Conservation (phyloP, 768 basidiomycete species). For the Stropharia rugosoannulata region DNA sequence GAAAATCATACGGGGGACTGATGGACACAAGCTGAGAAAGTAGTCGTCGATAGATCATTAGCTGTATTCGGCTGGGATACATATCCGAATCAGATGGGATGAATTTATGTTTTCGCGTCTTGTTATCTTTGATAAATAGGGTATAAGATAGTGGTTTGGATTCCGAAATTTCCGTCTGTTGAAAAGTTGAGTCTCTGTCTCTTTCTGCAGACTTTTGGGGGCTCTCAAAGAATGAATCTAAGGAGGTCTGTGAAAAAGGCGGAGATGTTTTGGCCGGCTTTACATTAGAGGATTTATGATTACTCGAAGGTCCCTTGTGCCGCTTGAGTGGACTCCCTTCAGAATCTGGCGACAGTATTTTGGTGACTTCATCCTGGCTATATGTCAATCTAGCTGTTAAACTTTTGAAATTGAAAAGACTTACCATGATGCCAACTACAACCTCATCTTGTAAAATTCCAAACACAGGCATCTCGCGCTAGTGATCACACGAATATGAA, state of each 20-base stretch:
- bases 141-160: constrained; percentile 15
- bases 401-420: constrained; percentile 9
- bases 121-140: constrained; percentile 63
- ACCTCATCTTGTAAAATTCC: constrained; percentile 65
- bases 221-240: constrained; percentile 15
- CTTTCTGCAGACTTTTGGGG: constrained; percentile 6
- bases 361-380: constrained; percentile 52
- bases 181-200: not conserved
- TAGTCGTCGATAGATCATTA: constrained; percentile 77
- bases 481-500: not conserved
- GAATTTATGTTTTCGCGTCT: constrained; percentile 52
- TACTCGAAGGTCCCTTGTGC: constrained; percentile 9
- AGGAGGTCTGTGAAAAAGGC: constrained; percentile 5
- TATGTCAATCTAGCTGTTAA: not conserved
- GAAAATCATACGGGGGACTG: constrained; percentile 50
- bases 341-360: not conserved
- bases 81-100: constrained; percentile 62
- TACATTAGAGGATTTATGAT: not conserved
- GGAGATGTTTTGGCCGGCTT: constrained; percentile 8
- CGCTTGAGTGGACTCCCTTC: not conserved
- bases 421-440: constrained; percentile 75
- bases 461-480: constrained; percentile 88
- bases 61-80: constrained; percentile 59
- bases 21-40: constrained; percentile 49
- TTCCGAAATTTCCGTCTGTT: not conserved